Evolutionary conservation across 176 grass and related monocot species (phyloP).

Genomic region (Eragrostis curvula): DNA sequence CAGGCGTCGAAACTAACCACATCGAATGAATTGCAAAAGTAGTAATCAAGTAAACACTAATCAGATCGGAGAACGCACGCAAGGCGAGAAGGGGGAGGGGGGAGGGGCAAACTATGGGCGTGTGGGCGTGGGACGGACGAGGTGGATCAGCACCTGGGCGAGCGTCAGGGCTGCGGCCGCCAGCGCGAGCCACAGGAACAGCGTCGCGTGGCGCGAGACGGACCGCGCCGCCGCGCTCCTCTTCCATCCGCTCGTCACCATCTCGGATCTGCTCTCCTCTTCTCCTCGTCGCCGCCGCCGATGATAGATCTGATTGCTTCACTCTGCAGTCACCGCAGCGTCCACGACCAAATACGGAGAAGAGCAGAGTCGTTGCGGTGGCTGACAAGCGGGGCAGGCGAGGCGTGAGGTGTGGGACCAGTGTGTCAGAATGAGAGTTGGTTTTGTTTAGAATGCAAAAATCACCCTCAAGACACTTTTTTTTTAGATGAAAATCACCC

Average conservation of each 20-base stretch:
- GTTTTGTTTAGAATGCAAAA: neutral
- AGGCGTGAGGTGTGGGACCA: neutral
- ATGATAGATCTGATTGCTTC: conserved; percentile 37
- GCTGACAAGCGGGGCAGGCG: conserved; percentile 24
- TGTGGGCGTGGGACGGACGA: conserved; percentile 50
- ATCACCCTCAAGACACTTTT: neutral
- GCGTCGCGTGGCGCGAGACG: conserved; percentile 22
- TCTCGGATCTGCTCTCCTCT: conserved; percentile 32
- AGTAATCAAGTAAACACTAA: neutral
- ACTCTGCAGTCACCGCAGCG: neutral
- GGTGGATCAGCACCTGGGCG: conserved; percentile 82
- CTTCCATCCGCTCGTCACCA: conserved; percentile 52
- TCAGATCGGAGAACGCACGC: neutral
- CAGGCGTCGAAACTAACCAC: neutral
- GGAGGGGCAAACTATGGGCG: neutral
- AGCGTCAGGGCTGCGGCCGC: conserved; percentile 63
- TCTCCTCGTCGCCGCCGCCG: conserved; percentile 13
- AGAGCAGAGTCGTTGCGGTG: neutral
- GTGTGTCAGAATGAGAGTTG: neutral
- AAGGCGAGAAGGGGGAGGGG: neutral
- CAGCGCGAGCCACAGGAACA: conserved; percentile 67
- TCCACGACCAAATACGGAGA: neutral
- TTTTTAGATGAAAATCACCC: neutral
- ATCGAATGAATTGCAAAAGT: neutral
- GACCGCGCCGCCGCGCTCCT: conserved; percentile 27